A percentile compares a stretch with the other conserved stretches of the same genome.
Conservation (phyloP, 345 rosid genomes). For the Rhizophora apiculata region DNA sequence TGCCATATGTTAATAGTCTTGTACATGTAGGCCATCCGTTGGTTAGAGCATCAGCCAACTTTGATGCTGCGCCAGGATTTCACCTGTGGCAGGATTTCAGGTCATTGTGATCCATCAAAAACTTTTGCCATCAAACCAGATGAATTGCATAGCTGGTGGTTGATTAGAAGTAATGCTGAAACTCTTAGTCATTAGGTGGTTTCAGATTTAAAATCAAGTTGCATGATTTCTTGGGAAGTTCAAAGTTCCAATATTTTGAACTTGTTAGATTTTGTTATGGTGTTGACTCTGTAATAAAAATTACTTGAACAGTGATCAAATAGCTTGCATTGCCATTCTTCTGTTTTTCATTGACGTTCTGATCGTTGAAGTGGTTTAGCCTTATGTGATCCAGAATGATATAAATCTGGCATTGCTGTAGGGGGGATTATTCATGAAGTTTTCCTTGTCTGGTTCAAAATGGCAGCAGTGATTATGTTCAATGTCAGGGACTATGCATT, state of each 20-base stretch:
- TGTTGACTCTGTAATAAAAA: background rate
- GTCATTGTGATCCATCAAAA: no score
- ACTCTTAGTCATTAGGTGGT: no score
- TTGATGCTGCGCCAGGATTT: background rate
- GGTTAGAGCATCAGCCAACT: background rate
- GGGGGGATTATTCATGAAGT: no score
- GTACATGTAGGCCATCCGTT: conserved; percentile 6
- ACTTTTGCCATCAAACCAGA: no score
- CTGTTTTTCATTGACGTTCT: background rate
- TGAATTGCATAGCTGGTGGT: no score
- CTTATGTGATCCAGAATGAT: background rate
- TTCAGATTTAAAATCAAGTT: no score
- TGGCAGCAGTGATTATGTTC: no score
- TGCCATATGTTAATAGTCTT: conserved; percentile 42
- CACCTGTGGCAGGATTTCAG: no score
- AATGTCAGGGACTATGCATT: no score
- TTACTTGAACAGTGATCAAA: background rate
- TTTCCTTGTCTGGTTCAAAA: no score
- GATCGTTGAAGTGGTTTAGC: background rate
- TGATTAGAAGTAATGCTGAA: no score
- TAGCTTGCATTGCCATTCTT: no score
- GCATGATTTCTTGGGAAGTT: background rate
- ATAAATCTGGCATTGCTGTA: background rate
- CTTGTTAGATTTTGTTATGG: background rate
- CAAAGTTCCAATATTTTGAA: background rate